phyloP scores from a whole-genome alignment of 2,329 filamentous ascomycete genomes.

The Hymenoscyphus linearis region DNA sequence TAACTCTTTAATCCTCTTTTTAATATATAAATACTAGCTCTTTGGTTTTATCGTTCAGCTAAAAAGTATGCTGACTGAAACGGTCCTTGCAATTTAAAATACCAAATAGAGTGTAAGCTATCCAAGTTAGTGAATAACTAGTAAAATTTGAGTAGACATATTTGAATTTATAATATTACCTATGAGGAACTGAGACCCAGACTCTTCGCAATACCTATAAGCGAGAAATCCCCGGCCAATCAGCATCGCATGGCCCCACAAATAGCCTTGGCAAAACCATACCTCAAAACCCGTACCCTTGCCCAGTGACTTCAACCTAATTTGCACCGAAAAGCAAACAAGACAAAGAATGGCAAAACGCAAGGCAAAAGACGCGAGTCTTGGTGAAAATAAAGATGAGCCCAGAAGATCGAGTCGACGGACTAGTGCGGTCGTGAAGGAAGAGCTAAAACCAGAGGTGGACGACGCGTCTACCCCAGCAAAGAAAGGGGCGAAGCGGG shows the following conservation, averaged over 20 bases:
- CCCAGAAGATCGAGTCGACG: constrained; percentile 26
- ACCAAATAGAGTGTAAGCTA: too few relatives aligned
- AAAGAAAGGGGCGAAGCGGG: constrained; percentile 10
- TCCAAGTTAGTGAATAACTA: too few relatives aligned
- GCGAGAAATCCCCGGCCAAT: background rate
- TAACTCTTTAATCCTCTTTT: too few relatives aligned
- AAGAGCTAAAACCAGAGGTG: constrained; percentile 9
- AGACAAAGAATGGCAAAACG: constrained; percentile 22
- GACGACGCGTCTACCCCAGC: background rate
- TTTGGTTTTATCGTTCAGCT: too few relatives aligned
- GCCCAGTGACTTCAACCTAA: background rate
- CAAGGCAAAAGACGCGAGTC: constrained; percentile 21
- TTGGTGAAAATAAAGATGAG: constrained; percentile 12
- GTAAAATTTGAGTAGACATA: too few relatives aligned
- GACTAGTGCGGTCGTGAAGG: constrained; percentile 12
- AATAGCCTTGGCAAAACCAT: background rate
- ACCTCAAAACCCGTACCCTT: background rate
- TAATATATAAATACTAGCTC: too few relatives aligned
- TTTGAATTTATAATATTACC: too few relatives aligned
- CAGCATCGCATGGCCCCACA: background rate
- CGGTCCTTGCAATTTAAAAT: too few relatives aligned
- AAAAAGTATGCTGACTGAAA: too few relatives aligned
- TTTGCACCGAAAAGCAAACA: background rate
- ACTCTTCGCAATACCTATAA: too few relatives aligned
- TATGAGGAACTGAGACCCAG: too few relatives aligned